Percentiles rank a stretch among this genome's conserved stretches.
Evolutionary conservation across 306 rosid species (phyloP).

Genomic region (Cicer cuneatum): DNA sequence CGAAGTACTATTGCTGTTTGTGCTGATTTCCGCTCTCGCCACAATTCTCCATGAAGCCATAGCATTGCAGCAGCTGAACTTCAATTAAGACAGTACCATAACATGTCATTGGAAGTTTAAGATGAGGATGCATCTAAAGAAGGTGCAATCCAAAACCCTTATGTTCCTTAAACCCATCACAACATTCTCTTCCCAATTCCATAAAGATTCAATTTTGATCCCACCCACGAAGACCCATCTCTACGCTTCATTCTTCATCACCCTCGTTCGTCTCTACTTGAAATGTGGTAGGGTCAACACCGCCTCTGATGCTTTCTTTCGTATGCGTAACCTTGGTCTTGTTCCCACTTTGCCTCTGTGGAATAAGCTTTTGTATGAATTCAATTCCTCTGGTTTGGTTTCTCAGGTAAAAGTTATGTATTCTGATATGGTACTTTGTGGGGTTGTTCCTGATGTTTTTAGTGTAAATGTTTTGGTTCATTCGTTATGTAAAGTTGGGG

Average conservation of each 20-base stretch:
- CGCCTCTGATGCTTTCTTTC: slow-evolving; percentile 54
- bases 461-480: slow-evolving; percentile 73
- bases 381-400: slow-evolving; percentile 66
- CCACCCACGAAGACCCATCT: slow-evolving; percentile 57
- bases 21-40: too few species aligned
- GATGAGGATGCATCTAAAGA: slow-evolving; percentile 52
- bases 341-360: slow-evolving; percentile 65
- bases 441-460: slow-evolving; percentile 68
- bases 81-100: too few species aligned
- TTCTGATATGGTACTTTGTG: slow-evolving; percentile 62
- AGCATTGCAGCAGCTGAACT: too few species aligned
- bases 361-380: slow-evolving; percentile 63
- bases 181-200: slow-evolving; percentile 19
- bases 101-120: not conserved
- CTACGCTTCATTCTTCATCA: slow-evolving; percentile 71
- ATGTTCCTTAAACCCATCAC: slow-evolving; percentile 33
- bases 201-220: slow-evolving; percentile 34
- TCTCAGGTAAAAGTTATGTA: slow-evolving; percentile 66
- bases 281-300: slow-evolving; percentile 54
- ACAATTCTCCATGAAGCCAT: too few species aligned
- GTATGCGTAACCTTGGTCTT: slow-evolving; percentile 62
- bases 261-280: slow-evolving; percentile 76
- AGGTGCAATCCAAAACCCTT: slow-evolving; percentile 44
- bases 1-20: too few species aligned
- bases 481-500: slow-evolving; percentile 71